Base-by-base conservation (phyloP, 2,329 filamentous ascomycete species). In the Alternaria triticimaculans region DNA sequence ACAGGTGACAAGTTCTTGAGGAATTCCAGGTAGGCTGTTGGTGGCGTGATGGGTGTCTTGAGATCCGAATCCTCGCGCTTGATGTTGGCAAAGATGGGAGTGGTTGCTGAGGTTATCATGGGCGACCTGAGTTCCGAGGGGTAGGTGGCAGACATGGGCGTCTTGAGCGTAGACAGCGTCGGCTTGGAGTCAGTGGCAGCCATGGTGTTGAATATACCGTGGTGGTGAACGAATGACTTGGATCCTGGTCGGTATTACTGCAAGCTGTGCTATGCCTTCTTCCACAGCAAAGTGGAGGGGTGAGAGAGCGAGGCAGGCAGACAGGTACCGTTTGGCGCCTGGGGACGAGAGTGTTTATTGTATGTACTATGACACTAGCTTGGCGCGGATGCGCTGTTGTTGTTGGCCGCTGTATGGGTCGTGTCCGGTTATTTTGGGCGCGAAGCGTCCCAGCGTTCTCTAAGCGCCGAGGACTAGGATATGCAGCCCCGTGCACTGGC, bases 41-140 rank as follows among this genome's bases (percentile, higher is more conserved):
- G 95, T 56, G 95, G 95, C 55, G 92, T 96, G 79, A 98, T 97
- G 53, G 94, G 94, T 5, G 94, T 97, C 82, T 89, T 91, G 62
- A 89, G 81, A 48, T 85, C 65, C 3, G 60, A 63, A 63, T 89
- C 87, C 71, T 91, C 87, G 58, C 83, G 83, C 80, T 94, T 95
- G 84, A 94, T 87, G 72, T 65, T 73, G 64, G 73, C 71, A 20
- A 88, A 84, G 50, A 85, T 85, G 55, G 83, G 84, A 41, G 77
- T 78, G n/a, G 75, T 71, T 43, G 76, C 74, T 20, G 77, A 79
- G 60, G 74, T 69, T 53, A 89, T 89, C 75, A 92, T 85, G 53
- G 92, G 92, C 68, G 90, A 94, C 69, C 87, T 74, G 58, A 85
- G 74, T 74, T 85, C 84, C 6, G 84, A 85, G 8, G 84, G 84